Evolutionary conservation across 768 basidiomycete genomes (phyloP).

Genomic region (Suillus spraguei): DNA sequence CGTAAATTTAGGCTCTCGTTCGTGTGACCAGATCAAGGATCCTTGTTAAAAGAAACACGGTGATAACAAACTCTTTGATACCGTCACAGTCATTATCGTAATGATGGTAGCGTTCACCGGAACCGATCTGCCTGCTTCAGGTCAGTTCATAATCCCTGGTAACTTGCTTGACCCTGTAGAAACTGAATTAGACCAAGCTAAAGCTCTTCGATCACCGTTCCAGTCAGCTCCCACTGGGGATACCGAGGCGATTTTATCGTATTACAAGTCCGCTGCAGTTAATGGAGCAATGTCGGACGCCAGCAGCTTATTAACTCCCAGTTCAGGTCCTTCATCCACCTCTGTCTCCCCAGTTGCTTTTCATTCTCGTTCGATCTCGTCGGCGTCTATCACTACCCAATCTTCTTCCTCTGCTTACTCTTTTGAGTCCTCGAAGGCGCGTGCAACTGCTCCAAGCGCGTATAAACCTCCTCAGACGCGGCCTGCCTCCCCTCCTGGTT

Average conservation of each 20-base stretch:
- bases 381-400: constrained; percentile 19
- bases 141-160: constrained; percentile 4
- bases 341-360: constrained; percentile 7
- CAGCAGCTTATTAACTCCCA: constrained; percentile 31
- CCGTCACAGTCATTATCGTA: background rate
- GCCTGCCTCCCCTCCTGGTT: constrained; percentile 29
- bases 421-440: constrained; percentile 36
- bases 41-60: background rate
- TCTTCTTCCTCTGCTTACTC: constrained; percentile 55
- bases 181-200: background rate
- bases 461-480: constrained; percentile 22
- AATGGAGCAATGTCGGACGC: constrained; percentile 19
- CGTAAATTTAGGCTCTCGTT: constrained; percentile 5
- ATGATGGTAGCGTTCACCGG: constrained; percentile 6
- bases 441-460: constrained; percentile 22
- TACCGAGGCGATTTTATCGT: constrained; percentile 49
- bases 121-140: constrained; percentile 7
- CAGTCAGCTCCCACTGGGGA: constrained; percentile 27
- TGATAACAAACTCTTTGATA: background rate
- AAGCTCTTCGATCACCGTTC: background rate
- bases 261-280: constrained; percentile 59
- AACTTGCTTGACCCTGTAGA: background rate
- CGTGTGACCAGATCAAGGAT: constrained; percentile 7
- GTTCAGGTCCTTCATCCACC: constrained; percentile 18
- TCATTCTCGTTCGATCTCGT: constrained; percentile 14